Conservation (phyloP, 176 grass and related monocot genomes). For the Urochloa ruziziensis region DNA sequence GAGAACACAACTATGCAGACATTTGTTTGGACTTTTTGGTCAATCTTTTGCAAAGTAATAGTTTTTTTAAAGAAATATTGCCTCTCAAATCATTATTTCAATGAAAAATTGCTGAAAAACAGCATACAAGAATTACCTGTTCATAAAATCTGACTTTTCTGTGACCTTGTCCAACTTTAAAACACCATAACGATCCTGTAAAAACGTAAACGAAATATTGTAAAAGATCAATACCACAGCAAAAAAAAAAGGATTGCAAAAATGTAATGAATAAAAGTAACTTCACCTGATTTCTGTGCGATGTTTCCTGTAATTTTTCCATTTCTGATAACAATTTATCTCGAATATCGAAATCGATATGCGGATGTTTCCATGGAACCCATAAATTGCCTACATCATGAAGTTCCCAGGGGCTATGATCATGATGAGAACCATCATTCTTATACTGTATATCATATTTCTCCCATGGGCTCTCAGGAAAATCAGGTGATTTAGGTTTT, state of each 20-base stretch:
- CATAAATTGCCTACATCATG: conserved; percentile 70
- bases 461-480: conserved; percentile 95
- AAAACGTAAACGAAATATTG: conserved; percentile 19
- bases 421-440: conserved; percentile 64
- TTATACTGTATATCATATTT: conserved; percentile 85
- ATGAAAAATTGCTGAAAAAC: background rate
- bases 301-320: conserved; percentile 54
- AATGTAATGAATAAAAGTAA: background rate
- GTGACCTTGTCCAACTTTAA: conserved; percentile 63
- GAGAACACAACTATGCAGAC: background rate
- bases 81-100: background rate
- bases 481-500: conserved; percentile 69
- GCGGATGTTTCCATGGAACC: conserved; percentile 82
- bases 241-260: background rate
- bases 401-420: conserved; percentile 95
- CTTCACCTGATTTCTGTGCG: conserved; percentile 65
- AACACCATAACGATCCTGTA: conserved; percentile 77
- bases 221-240: conserved; percentile 11
- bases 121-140: conserved; percentile 62
- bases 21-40: background rate
- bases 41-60: background rate
- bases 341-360: conserved; percentile 50
- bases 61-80: background rate
- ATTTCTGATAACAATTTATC: conserved; percentile 59
- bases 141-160: conserved; percentile 83